phyloP scores from a whole-genome alignment of 2,329 filamentous ascomycete genomes.

The Bipolaris sorokiniana region DNA sequence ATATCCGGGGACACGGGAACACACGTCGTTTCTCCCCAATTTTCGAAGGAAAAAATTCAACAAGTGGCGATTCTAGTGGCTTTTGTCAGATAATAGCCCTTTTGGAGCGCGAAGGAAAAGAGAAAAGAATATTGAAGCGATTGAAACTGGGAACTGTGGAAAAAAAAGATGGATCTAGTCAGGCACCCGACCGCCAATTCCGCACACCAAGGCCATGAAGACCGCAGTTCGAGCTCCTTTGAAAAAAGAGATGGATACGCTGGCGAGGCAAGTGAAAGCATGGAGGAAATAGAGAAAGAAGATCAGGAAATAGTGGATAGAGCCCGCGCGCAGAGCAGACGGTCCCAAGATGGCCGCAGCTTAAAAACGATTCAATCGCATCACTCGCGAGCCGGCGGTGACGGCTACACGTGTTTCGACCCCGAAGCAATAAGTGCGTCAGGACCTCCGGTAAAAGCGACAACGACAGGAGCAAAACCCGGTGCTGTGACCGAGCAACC shows the following conservation, averaged over 20 bases:
- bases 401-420: constrained; percentile 48
- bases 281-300: constrained; percentile 10
- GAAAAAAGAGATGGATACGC: constrained; percentile 17
- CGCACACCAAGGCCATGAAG: constrained; percentile 10
- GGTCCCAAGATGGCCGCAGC: constrained; percentile 27
- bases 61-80: background rate
- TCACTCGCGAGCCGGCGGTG: constrained; percentile 46
- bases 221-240: constrained; percentile 20
- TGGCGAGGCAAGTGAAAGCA: constrained; percentile 14
- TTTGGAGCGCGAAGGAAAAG: background rate
- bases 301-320: constrained; percentile 3
- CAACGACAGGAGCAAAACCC: constrained; percentile 29
- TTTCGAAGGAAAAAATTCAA: too few species aligned
- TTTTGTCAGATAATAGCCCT: background rate
- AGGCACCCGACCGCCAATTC: constrained; percentile 14
- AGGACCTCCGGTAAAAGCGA: background rate
- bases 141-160: background rate
- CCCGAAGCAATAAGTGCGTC: constrained; percentile 26
- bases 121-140: background rate
- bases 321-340: constrained; percentile 11
- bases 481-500: constrained; percentile 46
- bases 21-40: too few species aligned
- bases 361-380: constrained; percentile 36
- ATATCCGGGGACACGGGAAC: too few species aligned
- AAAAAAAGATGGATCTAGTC: background rate